Base-by-base conservation (phyloP, 2,329 filamentous ascomycete species). In the Trichoderma oligosporum region DNA sequence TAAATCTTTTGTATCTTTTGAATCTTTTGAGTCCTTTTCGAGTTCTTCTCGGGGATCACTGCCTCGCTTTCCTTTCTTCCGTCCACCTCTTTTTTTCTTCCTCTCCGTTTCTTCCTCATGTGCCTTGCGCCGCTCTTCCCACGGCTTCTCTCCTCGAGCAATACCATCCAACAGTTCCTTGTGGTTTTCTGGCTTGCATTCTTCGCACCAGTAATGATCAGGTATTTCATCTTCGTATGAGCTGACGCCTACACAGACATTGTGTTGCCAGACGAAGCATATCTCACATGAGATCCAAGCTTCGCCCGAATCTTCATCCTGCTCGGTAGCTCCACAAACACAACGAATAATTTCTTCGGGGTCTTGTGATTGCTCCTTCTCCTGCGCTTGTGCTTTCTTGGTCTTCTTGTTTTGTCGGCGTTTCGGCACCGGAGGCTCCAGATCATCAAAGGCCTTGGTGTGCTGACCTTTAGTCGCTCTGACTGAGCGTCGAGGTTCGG, bases 381-480 rank as follows among this genome's bases (percentile, higher is more conserved):
- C 73, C 49, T 92, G 73, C 79, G 85, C 69, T 76, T 84, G 70
- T 78, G 88, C 79, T 74, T 83, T 86, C 74, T 78, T 86, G 38
- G 71, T 67, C 63, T 74, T 76, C 65, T 76, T 77, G 66, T 70
- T 73, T 59, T 73, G 71, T 74, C 78, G 78, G 67, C 75, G 75
- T 68, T 86, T 86, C 54, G 81, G 75, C 57, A 82, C 77, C 59
- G 76, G 69, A 2, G 76, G 76, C 61, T 90, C 88, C 64, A 89
- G 82, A 56, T 87, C 80, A 68, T 96, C 91, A 65, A 91, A 86
- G 63, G 88, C 88, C 74, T 96, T 96, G 24, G 85, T 87, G 74
- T 97, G 91, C 67, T 97, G 92, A 70, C 94, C 94, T 71, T 99
- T 99, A 62, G 94, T 99, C 67, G 93, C 91, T 68, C 94, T 88